These are phyloP conservation scores for Diaporthe australafricana DNA, from an alignment of 2,329 filamentous ascomycete genomes.

Conservation along the genomic window DNA sequence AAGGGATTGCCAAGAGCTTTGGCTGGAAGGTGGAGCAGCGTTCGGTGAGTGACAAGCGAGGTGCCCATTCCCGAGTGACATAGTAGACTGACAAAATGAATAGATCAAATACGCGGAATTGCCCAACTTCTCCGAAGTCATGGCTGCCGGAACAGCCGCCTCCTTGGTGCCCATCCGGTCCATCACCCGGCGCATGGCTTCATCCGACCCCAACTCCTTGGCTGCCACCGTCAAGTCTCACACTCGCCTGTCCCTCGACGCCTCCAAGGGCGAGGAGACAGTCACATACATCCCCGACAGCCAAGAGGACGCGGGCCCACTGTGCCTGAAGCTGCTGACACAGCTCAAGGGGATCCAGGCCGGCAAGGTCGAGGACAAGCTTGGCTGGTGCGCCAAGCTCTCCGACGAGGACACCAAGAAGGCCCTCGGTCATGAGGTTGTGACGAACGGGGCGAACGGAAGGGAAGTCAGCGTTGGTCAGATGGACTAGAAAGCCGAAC, in stretches of 20 bases:
- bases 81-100: not conserved
- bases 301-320: constrained; percentile 77
- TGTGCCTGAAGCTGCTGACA: constrained; percentile 77
- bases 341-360: constrained; percentile 88
- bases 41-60: constrained; percentile 58
- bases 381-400: constrained; percentile 75
- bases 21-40: constrained; percentile 88
- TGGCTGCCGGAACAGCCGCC: constrained; percentile 92
- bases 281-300: constrained; percentile 66
- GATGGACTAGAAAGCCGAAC: constrained; percentile 45
- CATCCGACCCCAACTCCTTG: constrained; percentile 54
- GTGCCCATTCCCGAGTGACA: not conserved
- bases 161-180: constrained; percentile 92
- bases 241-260: constrained; percentile 49
- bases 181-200: constrained; percentile 75
- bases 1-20: constrained; percentile 79
- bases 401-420: constrained; percentile 57
- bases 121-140: constrained; percentile 74
- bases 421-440: constrained; percentile 46
- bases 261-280: constrained; percentile 58
- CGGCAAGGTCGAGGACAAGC: constrained; percentile 80
- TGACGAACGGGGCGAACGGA: constrained; percentile 43
- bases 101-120: constrained; percentile 74
- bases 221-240: constrained; percentile 49
- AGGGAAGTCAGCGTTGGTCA: constrained; percentile 46